These are phyloP conservation scores for Paramyrothecium roridum DNA, from an alignment of 2,329 filamentous ascomycete species.

Conservation along the genomic window DNA sequence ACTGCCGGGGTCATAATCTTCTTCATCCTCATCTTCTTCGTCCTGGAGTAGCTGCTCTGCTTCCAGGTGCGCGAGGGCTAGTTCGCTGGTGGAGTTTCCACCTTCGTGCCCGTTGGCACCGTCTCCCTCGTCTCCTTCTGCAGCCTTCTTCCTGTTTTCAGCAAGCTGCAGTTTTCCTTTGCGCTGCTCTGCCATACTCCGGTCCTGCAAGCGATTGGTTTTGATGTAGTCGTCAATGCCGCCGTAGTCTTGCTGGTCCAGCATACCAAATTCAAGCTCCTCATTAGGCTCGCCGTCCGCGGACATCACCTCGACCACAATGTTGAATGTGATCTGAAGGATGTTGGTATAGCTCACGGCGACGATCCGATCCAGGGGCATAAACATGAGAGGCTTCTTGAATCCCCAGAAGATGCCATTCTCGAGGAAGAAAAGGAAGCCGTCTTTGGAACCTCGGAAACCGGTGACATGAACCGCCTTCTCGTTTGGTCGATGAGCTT, in stretches of 20 bases:
- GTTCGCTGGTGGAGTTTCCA: constrained; percentile 39
- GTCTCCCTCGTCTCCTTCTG: constrained; percentile 24
- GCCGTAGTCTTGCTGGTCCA: constrained; percentile 65
- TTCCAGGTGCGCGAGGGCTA: constrained; percentile 47
- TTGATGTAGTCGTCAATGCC: constrained; percentile 64
- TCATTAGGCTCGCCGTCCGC: constrained; percentile 46
- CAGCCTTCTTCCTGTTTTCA: constrained; percentile 53
- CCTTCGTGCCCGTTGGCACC: constrained; percentile 26
- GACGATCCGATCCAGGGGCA: constrained; percentile 57
- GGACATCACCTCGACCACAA: constrained; percentile 58
- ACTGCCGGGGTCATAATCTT: constrained; percentile 63
- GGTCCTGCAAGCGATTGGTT: constrained; percentile 59
- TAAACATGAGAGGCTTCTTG: constrained; percentile 66
- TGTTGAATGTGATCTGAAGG: constrained; percentile 66
- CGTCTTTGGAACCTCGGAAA: constrained; percentile 66
- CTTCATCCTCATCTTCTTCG: constrained; percentile 62
- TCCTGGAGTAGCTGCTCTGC: constrained; percentile 53
- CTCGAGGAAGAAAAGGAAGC: constrained; percentile 64
- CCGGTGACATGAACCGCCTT: constrained; percentile 64
- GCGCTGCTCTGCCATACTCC: constrained; percentile 66
- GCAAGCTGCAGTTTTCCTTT: constrained; percentile 61
- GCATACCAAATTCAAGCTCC: constrained; percentile 66
- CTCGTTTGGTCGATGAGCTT: constrained; percentile 57
- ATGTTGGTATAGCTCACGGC: constrained; percentile 67
- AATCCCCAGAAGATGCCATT: constrained; percentile 68